Evolutionary conservation across 2,329 filamentous ascomycete species (phyloP).

Genomic region (Verticillium dahliae): DNA sequence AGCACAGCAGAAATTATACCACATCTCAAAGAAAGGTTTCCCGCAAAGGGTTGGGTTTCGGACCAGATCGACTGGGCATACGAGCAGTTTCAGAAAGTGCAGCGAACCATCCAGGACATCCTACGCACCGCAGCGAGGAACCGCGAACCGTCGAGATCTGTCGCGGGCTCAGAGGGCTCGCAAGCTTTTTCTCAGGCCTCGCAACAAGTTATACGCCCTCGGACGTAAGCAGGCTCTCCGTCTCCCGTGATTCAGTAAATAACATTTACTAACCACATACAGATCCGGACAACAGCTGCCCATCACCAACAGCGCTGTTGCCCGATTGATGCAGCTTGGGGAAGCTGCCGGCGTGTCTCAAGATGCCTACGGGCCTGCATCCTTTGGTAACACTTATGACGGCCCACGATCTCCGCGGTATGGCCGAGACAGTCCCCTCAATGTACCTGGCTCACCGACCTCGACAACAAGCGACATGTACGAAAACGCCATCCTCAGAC

Average conservation of each 20-base stretch:
- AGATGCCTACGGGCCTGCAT: neutral
- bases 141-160: neutral
- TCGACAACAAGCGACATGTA: neutral
- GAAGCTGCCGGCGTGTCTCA: neutral
- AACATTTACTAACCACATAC: neutral
- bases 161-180: neutral
- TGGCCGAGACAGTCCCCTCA: neutral
- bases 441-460: neutral
- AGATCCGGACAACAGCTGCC: neutral
- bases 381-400: neutral
- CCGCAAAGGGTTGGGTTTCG: constrained; percentile 1
- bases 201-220: neutral
- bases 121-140: neutral
- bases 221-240: neutral
- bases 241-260: too few species aligned
- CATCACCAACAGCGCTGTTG: neutral
- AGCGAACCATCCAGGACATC: neutral
- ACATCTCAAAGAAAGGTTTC: constrained; percentile 1
- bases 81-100: neutral
- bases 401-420: neutral
- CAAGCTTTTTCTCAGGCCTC: neutral
- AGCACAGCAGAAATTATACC: constrained; percentile 5
- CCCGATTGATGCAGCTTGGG: neutral
- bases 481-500: neutral
- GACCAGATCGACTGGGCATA: constrained; percentile 4